These are phyloP conservation scores for Asterionellopsis glacialis DNA, from an alignment of 108 stramenopile species.

Conservation along the genomic window DNA sequence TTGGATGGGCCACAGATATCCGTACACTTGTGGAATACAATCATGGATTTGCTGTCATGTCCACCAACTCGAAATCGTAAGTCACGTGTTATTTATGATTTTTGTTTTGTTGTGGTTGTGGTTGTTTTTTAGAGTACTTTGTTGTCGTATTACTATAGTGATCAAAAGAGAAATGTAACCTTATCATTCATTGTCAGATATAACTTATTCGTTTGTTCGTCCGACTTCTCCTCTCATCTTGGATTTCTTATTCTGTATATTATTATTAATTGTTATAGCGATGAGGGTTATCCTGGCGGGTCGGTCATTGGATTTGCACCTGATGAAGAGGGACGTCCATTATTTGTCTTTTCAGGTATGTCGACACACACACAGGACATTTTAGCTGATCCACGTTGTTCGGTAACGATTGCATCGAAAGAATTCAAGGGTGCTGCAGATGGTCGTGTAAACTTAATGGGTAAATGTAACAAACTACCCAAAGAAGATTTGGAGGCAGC, in stretches of 20 bases:
- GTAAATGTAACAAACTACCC: conserved; percentile 55
- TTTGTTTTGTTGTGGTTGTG: not conserved
- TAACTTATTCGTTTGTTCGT: not conserved
- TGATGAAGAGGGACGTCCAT: conserved; percentile 85
- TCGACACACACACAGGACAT: conserved; percentile 89
- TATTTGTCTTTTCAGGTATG: conserved; percentile 93
- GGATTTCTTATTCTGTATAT: conserved; percentile 4
- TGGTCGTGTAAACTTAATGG: conserved; percentile 92
- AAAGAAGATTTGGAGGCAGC: conserved; percentile 48
- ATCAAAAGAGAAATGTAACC: no score
- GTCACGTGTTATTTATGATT: conserved; percentile 2
- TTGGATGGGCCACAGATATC: conserved; percentile 61
- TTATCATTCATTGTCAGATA: no score
- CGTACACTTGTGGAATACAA: conserved; percentile 80
- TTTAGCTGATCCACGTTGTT: conserved; percentile 68
- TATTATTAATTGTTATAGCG: conserved; percentile 19
- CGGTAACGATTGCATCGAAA: conserved; percentile 85
- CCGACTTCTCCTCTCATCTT: conserved; percentile 2
- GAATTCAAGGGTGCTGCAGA: conserved; percentile 95
- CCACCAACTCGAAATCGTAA: conserved; percentile 74
- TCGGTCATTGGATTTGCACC: conserved; percentile 93
- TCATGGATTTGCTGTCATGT: conserved; percentile 88
- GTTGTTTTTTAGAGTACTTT: not conserved
- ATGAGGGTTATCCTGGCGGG: conserved; percentile 86
- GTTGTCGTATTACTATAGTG: no score